These are phyloP conservation scores for Phytophthora fragariae DNA, from an alignment of 352 stramenopile genomes.

Conservation along the genomic window DNA sequence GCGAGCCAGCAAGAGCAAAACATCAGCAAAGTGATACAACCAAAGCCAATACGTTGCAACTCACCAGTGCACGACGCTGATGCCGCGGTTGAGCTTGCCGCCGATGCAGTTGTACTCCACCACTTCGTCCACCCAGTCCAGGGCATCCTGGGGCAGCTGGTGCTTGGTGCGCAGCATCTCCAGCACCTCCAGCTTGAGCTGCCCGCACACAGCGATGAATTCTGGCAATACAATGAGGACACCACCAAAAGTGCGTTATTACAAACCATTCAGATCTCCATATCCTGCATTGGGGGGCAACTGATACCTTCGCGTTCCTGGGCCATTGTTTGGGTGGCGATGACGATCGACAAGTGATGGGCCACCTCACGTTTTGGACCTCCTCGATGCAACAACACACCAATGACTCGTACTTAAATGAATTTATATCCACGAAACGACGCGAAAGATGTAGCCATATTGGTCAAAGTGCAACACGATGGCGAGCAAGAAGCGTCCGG, in stretches of 20 bases:
- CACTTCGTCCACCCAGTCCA: conserved; percentile 83
- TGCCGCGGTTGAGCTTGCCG: conserved; percentile 98
- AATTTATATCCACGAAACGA: conserved; percentile 33
- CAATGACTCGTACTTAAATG: conserved; percentile 1
- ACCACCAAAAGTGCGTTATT: neutral
- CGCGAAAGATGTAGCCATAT: conserved; percentile 34
- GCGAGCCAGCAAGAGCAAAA: neutral
- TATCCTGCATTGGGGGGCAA: neutral
- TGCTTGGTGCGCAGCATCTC: conserved; percentile 69
- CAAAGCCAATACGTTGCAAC: neutral
- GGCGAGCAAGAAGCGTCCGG: conserved; percentile 34
- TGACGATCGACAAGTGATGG: conserved; percentile 30
- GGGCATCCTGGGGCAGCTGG: conserved; percentile 77
- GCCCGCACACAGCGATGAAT: conserved; percentile 76
- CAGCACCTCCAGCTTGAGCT: conserved; percentile 84
- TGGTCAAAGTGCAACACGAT: conserved; percentile 6
- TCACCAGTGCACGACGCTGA: conserved; percentile 94
- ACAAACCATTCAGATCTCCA: neutral
- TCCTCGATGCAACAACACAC: conserved; percentile 13
- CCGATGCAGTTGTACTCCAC: conserved; percentile 98
- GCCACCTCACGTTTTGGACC: conserved; percentile 24
- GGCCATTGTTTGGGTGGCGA: conserved; percentile 27
- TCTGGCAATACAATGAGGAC: conserved; percentile 43
- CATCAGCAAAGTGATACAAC: neutral
- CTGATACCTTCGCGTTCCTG: conserved; percentile 50